Evolutionary conservation across 2,329 filamentous ascomycete species (phyloP).

Genomic region (Trichoderma polysporum): DNA sequence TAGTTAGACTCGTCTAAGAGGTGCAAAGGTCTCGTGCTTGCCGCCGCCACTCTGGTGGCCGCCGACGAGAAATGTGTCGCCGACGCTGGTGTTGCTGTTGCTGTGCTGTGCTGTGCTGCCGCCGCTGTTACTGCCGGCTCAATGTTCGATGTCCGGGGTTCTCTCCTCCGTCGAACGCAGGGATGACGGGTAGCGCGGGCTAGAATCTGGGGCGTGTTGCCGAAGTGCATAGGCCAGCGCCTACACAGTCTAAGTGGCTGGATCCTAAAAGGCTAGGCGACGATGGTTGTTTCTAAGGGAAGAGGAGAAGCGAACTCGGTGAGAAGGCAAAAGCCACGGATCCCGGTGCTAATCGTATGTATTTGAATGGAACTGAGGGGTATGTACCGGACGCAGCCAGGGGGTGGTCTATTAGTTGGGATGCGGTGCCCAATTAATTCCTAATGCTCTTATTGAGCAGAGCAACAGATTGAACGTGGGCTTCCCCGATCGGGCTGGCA

Average conservation of each 20-base stretch:
- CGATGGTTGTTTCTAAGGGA: constrained; percentile 37
- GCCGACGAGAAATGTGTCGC: constrained; percentile 4
- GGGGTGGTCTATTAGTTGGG: constrained; percentile 16
- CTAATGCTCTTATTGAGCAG: constrained; percentile 14
- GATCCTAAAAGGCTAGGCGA: constrained; percentile 25
- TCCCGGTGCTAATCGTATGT: constrained; percentile 42
- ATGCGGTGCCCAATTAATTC: constrained; percentile 21
- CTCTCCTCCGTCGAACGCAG: constrained; percentile 22
- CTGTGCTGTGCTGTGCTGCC: background rate
- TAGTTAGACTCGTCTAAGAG: constrained; percentile 12
- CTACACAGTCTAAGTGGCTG: constrained; percentile 19
- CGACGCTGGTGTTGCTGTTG: constrained; percentile 13
- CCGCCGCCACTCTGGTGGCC: constrained; percentile 15
- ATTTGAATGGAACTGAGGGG: constrained; percentile 38
- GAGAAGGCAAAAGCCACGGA: constrained; percentile 38
- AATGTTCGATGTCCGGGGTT: background rate
- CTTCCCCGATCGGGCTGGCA: constrained; percentile 25
- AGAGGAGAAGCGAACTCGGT: constrained; percentile 42
- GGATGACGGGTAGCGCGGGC: constrained; percentile 27
- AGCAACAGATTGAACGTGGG: constrained; percentile 22
- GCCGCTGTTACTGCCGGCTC: constrained; percentile 7
- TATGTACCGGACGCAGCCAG: constrained; percentile 27
- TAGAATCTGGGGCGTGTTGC: constrained; percentile 27
- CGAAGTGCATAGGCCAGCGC: constrained; percentile 25
- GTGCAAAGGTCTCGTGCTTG: constrained; percentile 14